These are phyloP conservation scores for Cyphellophora europaea DNA, from an alignment of 2,329 filamentous ascomycete species.

Conservation along the genomic window DNA sequence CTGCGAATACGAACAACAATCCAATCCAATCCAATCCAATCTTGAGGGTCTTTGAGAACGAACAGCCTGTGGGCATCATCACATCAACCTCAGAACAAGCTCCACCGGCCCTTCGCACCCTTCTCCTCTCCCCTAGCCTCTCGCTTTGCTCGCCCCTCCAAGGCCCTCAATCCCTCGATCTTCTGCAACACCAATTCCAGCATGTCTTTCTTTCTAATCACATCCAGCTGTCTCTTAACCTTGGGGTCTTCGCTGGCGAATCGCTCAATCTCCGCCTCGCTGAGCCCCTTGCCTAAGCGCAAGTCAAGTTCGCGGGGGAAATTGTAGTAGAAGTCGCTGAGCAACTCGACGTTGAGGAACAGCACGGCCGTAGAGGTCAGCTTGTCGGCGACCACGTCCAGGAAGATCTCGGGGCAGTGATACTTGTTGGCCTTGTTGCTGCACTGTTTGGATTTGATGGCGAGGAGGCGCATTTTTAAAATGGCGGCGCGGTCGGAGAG, in stretches of 20 bases:
- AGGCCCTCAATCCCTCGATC: constrained; percentile 80
- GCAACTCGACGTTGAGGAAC: constrained; percentile 92
- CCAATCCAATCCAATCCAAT: too few species aligned
- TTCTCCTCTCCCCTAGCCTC: constrained; percentile 27
- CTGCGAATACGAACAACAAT: too few species aligned
- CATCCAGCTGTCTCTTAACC: constrained; percentile 78
- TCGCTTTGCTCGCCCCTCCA: constrained; percentile 66
- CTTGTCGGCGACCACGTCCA: constrained; percentile 94
- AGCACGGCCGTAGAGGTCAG: constrained; percentile 89
- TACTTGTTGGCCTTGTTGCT: constrained; percentile 80
- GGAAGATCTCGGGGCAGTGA: constrained; percentile 90
- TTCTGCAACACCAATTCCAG: constrained; percentile 89
- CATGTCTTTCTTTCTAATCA: constrained; percentile 84
- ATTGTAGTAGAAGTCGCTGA: constrained; percentile 96
- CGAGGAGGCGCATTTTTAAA: constrained; percentile 79
- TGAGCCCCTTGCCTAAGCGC: constrained; percentile 71
- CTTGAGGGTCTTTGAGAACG: too few species aligned
- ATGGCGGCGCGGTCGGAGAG: constrained; percentile 84
- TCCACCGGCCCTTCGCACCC: constrained; percentile 30
- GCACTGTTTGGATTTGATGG: constrained; percentile 87
- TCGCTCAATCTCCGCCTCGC: constrained; percentile 69
- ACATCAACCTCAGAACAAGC: constrained; percentile 36
- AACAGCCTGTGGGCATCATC: too few species aligned
- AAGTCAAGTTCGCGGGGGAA: constrained; percentile 89
- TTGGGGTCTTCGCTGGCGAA: constrained; percentile 93